Percentiles rank a stretch among this genome's conserved stretches.
Evolutionary conservation across 2,329 filamentous ascomycete species (phyloP).

Genomic region (Aureobasidium sp.): DNA sequence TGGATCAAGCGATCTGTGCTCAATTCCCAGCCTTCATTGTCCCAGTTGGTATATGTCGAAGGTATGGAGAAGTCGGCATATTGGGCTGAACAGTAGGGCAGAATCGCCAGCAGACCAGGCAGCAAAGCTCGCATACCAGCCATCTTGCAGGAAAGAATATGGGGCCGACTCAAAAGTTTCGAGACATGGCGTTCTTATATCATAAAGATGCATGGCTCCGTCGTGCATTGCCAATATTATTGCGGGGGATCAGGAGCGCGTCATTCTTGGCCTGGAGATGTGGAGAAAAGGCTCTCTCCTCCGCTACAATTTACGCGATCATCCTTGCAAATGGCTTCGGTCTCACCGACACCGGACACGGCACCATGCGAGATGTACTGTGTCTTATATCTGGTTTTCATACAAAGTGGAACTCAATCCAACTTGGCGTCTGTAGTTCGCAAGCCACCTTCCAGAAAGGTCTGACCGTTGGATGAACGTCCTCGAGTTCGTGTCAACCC

Average conservation of each 20-base stretch:
- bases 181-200: not conserved
- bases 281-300: not conserved
- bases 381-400: not conserved
- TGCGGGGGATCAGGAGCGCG: not conserved
- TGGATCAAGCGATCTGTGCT: constrained; percentile 45
- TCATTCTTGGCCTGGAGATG: not conserved
- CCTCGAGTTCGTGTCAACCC: not conserved
- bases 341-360: not conserved
- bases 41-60: constrained; percentile 42
- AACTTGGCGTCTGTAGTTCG: not conserved
- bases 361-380: not conserved
- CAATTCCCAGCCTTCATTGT: constrained; percentile 49
- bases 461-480: not conserved
- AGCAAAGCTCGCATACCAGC: not conserved
- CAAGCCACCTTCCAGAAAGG: not conserved
- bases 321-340: not conserved
- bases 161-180: not conserved
- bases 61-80: constrained; percentile 15
- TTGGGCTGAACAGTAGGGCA: constrained; percentile 2
- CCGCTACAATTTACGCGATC: not conserved
- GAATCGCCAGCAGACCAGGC: not conserved
- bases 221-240: not conserved
- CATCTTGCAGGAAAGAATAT: not conserved
- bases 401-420: not conserved
- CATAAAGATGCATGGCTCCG: not conserved